These are phyloP conservation scores for Stylosanthes scabra DNA, from an alignment of 331 rosid species.

Conservation along the genomic window DNA sequence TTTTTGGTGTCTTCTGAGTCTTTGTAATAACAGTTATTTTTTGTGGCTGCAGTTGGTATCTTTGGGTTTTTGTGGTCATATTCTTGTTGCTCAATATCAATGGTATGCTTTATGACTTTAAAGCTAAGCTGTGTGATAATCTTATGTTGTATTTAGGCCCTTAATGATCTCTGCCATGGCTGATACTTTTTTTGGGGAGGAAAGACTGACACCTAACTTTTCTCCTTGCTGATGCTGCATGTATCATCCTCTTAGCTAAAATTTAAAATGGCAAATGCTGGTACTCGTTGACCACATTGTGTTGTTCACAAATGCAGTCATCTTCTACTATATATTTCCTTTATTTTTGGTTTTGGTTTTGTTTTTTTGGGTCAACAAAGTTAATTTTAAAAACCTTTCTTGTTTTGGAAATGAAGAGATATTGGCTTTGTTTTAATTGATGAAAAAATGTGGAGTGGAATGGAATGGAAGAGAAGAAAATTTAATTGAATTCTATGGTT, in stretches of 20 bases:
- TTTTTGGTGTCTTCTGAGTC: too few relatives aligned
- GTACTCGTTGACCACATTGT: conserved; percentile 8
- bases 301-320: conserved; percentile 18
- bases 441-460: too few relatives aligned
- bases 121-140: conserved; percentile 23
- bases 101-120: conserved; percentile 50
- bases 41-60: conserved; percentile 76
- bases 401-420: conserved; percentile 16
- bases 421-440: neutral
- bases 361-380: conserved; percentile 10
- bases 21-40: conserved; percentile 38
- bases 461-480: too few relatives aligned
- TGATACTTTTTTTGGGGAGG: neutral
- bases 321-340: neutral
- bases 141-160: conserved; percentile 15
- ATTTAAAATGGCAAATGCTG: conserved; percentile 13
- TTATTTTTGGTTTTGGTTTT: neutral
- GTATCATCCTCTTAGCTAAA: conserved; percentile 26
- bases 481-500: too few relatives aligned
- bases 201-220: conserved; percentile 2
- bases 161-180: conserved; percentile 26
- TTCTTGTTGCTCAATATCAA: conserved; percentile 74
- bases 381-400: conserved; percentile 16
- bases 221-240: conserved; percentile 1
- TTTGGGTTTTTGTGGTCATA: conserved; percentile 75